Evolutionary conservation across 805 yeast genomes (phyloP), one percentile per base, ranked within the genome.

Genomic region (Saturnispora dispora): DNA sequence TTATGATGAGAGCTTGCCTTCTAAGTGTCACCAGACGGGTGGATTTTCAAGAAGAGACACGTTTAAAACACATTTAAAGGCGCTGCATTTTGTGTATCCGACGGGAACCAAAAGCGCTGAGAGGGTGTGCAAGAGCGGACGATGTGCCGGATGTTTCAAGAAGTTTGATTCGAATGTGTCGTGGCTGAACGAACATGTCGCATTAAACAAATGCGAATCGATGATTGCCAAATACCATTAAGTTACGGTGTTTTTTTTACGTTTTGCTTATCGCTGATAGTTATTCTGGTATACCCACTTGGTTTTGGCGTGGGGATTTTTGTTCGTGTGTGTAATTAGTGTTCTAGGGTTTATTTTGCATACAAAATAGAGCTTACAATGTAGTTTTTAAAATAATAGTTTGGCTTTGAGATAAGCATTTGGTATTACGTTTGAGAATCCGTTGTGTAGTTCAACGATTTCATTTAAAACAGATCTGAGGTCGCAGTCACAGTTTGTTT

Each of bases 21-120:
- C 70, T 48, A 70, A 72, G 54, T 78, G 83, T 55, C 83, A 78
- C 58, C 76, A 79, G 18, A 75, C 73, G 22, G 83, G 83, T 6
- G 81, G 80, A 4, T 78, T 78, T 57, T 76, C 82, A 5, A 68
- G 83, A 59, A 69, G 82, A 58, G 83, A 78, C 60, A 78, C 83
- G 6, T 77, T 75, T 61, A 77, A 77, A 57, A 78, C 80, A 2
- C 83, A 78, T 60, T 68, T 78, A 48, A 78, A 77, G 58, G 73
- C 81, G 8, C 65, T 79, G 51, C 83, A 78, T 60, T 78, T 78
- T 60, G 71, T 72, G 44, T 78, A 78, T 56, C 83, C 83, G 35
- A 70, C 76, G 37, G 83, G 82, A 4, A 75, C 78, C 13, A 71
- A 71, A 55, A 71, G 77, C 4, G 70, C 69, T 52, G 74, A 72